Evolutionary conservation across 1,139 yeast genomes (phyloP), one percentile per base, ranked within the genome.

Genomic region (Yarrowia galli): DNA sequence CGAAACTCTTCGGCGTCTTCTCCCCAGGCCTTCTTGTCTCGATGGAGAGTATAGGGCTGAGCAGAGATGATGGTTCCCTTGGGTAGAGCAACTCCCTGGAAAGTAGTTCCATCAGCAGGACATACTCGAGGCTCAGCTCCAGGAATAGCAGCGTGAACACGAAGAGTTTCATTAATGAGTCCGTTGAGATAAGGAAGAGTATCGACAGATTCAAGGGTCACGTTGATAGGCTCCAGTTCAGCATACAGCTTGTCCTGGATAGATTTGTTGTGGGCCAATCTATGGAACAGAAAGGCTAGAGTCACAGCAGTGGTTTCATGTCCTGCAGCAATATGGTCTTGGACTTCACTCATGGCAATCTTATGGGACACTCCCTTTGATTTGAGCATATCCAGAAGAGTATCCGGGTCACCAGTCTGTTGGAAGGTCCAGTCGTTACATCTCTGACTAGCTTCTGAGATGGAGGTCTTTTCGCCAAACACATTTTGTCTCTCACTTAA

Each of bases 261-360:
- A 7, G 46, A 12, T 13, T 25, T 54, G 15, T 54, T 48, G 18
- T 38, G 61, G n/a, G 61, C 61, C 23, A 54, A 16, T 40, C 48
- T 38, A n/a, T 54, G 61, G 61, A 54, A 80, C 67, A 87, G 76
- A 74, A 84, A 89, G 0, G 91, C 81, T 69, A 89, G 76, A 20
- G 88, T 88, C 5, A 87, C 84, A 0, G 91, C 92, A 0, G 93
- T 88, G 2, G 95, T 89, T 74, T 88, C 91, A 74, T 89, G 92
- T 3, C 95, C 95, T 0, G 95, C 95, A 67, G 85, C 84, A 54
- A 83, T 77, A 71, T 84, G 87, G 70, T 84, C 87, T 68, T 80
- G 81, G 35, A 81, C 73, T 69, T 84, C 87, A 32, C 61, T 54
- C 61, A 54, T 54, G 46, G 61, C 46, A 18, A 54, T 54, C 23